Evolutionary conservation across 2,329 filamentous ascomycete genomes (phyloP), one percentile per base, ranked within the genome.

Genomic region (Aureobasidium namibiae): DNA sequence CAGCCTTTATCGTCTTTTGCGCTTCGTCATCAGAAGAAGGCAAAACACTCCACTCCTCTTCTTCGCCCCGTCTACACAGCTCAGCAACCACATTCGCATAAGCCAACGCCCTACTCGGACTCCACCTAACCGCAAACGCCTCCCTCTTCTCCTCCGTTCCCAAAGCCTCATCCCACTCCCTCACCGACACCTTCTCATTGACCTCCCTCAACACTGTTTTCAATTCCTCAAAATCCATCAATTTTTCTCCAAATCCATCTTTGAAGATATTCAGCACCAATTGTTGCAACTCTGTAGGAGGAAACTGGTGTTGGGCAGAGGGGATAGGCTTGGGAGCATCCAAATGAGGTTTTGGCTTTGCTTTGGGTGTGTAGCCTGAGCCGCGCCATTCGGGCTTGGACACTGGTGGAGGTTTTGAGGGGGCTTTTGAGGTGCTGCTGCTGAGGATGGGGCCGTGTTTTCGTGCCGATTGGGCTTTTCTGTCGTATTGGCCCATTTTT

Each of bases 401-500:
- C 5, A 21, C 26, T 42, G 57, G n/a, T 14, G 48, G 57, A 0
- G 48, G 38, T 3, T 34, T 29, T 2, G 31, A 11, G 7, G 46
- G 46, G 13, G 57, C 57, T 53, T 59, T 59, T 8, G 57, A 53
- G 24, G 46, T 39, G 46, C 57, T 21, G 46, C 38, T 45, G 36
- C 45, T 53, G 21, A 38, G n/a, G n/a, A 53, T 48, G 14, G 46
- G 46, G 4, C 57, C 57, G 31, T 59, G 57, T 44, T 59, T 59
- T 38, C 46, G 18, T 45, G 52, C 46, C 7, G 57, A 59, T 45
- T 59, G 57, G 6, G 57, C 57, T 53, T 59, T 41, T 53, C 57
- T 41, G 38, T 59, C 57, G 57, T 59, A 61, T 53, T 59, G 34
- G 13, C 57, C 46, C 56, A 59, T 59, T 24, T 7, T 34, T 21